Evolutionary conservation across 805 yeast species (phyloP).

Genomic region (Isabelozyma gotoi): DNA sequence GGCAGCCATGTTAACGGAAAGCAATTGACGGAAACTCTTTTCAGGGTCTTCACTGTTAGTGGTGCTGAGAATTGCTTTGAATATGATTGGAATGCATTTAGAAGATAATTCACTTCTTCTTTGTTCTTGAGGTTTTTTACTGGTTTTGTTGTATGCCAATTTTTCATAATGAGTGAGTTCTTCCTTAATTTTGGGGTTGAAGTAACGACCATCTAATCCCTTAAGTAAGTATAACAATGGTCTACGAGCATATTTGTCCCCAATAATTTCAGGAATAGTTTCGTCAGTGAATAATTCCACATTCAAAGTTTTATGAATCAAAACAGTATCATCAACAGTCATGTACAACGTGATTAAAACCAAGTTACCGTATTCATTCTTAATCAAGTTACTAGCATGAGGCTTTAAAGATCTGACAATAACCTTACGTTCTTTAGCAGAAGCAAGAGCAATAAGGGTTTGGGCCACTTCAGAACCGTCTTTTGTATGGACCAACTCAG

Average conservation of each 20-base stretch:
- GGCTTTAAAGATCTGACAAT: slow-evolving; percentile 71
- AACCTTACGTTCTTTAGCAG: slow-evolving; percentile 87
- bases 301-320: slow-evolving; percentile 70
- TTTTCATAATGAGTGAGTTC: slow-evolving; percentile 61
- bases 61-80: slow-evolving; percentile 46
- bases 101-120: slow-evolving; percentile 71
- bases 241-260: slow-evolving; percentile 80
- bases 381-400: slow-evolving; percentile 73
- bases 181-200: slow-evolving; percentile 65
- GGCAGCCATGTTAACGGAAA: slow-evolving; percentile 74
- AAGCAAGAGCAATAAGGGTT: slow-evolving; percentile 73
- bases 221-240: slow-evolving; percentile 80
- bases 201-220: slow-evolving; percentile 80
- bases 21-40: slow-evolving; percentile 46
- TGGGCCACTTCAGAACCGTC: slow-evolving; percentile 94
- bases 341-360: slow-evolving; percentile 77
- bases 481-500: slow-evolving; percentile 91
- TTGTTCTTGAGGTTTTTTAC: slow-evolving; percentile 79
- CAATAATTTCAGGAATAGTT: slow-evolving; percentile 52
- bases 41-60: slow-evolving; percentile 27
- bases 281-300: slow-evolving; percentile 53
- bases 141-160: slow-evolving; percentile 57
- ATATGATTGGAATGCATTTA: slow-evolving; percentile 64
- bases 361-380: slow-evolving; percentile 82
- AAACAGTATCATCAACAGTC: slow-evolving; percentile 92